Evolutionary conservation across 2,329 filamentous ascomycete species (phyloP), one percentile per base, ranked within the genome.

Genomic region (Phaeophleospora eucalypticola): DNA sequence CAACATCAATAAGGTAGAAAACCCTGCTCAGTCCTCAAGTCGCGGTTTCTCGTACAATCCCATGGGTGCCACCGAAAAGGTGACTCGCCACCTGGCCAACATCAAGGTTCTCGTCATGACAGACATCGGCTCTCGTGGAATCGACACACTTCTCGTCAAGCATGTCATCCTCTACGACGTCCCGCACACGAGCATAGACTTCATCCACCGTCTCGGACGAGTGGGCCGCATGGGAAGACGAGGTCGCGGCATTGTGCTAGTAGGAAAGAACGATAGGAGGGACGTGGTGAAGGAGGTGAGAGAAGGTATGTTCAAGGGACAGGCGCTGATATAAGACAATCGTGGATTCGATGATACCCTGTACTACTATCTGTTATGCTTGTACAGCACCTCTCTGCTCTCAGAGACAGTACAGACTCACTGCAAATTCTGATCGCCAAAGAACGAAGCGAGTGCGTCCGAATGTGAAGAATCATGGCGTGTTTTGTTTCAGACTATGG

Each of bases 171-270:
- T 98, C 19, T 97, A 95, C 67, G 89, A 98, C 65, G 91, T 98
- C n/a, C 93, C 93, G 3, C 91, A 97, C 65, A 95, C 88, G 0
- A 95, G 89, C 0, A 94, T 98, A 50, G 94, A 98, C 68, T 98
- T 98, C 62, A 96, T 98, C 62, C 94, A 98, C 68, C 85, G 94
- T 14, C 80, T 97, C 3, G 93, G 93, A 14, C 80, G 93, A 47
- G 89, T 93, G 1, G 93, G 93, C 0, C 81, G 93, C 27, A 97
- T 97, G 89, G 89, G 89, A 2, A 80, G 89, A 52, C 80, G 93
- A 65, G 93, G 93, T 14, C 79, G 90, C 46, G 93, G 89, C 16
- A 83, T 97, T 54, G 90, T 97, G 20, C 73, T 98, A 29, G 87
- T 96, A 1, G 91, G 90, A 52, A 91, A 87, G 66, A 80, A 89